These are phyloP conservation scores for Aureobasidium musti DNA, from an alignment of 2,329 filamentous ascomycete genomes.

Conservation along the genomic window DNA sequence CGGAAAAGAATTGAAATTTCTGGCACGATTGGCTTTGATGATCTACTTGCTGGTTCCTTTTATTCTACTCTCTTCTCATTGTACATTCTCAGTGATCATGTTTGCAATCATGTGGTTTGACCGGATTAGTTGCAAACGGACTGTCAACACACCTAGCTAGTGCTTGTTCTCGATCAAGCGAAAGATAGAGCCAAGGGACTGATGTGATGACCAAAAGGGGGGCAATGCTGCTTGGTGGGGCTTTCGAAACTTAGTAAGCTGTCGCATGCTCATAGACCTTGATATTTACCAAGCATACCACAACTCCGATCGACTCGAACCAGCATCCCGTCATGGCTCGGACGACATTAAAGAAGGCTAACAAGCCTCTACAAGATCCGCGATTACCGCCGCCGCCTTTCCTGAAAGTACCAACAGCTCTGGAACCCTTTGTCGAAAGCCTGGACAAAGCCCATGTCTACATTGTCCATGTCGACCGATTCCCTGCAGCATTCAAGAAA, in stretches of 20 bases:
- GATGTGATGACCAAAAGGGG: background rate
- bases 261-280: background rate
- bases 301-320: background rate
- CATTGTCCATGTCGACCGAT: slow-evolving; percentile 77
- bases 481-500: slow-evolving; percentile 70
- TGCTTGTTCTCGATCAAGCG: background rate
- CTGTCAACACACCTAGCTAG: too few species aligned
- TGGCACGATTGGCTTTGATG: slow-evolving; percentile 18
- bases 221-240: slow-evolving; percentile 3
- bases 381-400: slow-evolving; percentile 58
- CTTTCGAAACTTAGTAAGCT: slow-evolving; percentile 1
- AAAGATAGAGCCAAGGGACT: background rate
- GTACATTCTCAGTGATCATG: background rate
- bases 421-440: slow-evolving; percentile 65
- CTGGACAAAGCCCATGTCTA: slow-evolving; percentile 74
- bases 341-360: slow-evolving; percentile 11
- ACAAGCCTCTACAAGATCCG: slow-evolving; percentile 24
- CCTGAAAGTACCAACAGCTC: slow-evolving; percentile 61
- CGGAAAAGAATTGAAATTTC: slow-evolving; percentile 27
- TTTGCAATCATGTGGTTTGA: background rate
- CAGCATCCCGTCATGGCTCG: slow-evolving; percentile 27
- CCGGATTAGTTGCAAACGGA: too few species aligned
- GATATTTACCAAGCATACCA: background rate
- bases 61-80: background rate
- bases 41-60: background rate